Percentiles rank a stretch among this genome's conserved stretches.
Evolutionary conservation across 306 rosid species (phyloP).

Genomic region (Bauhinia variegata): DNA sequence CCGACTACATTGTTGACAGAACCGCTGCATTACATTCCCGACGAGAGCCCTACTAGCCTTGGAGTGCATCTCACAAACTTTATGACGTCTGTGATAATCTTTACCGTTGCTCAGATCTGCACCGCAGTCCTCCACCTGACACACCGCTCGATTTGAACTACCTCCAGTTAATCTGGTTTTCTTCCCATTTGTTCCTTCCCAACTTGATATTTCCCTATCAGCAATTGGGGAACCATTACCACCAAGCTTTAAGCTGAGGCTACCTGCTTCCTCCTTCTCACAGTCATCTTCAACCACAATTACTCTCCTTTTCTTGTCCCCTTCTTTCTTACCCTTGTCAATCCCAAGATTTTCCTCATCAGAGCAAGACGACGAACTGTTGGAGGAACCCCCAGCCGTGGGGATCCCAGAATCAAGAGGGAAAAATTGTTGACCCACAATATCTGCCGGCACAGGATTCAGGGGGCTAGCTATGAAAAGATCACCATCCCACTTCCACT

Average conservation of each 20-base stretch:
- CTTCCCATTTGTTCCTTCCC: constrained; percentile 65
- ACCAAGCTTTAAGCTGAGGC: constrained; percentile 67
- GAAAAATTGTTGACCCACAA: constrained; percentile 58
- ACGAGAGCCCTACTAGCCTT: constrained; percentile 84
- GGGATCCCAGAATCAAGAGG: constrained; percentile 59
- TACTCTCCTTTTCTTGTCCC: constrained; percentile 74
- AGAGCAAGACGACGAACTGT: constrained; percentile 77
- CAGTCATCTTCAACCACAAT: constrained; percentile 57
- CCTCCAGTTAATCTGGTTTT: constrained; percentile 69
- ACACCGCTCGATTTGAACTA: constrained; percentile 62
- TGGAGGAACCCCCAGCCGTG: constrained; percentile 60
- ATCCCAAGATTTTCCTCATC: constrained; percentile 61
- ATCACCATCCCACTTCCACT: constrained; percentile 93
- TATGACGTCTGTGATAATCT: constrained; percentile 87
- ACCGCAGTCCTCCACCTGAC: constrained; percentile 93
- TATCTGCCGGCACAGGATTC: constrained; percentile 54
- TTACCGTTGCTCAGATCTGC: constrained; percentile 82
- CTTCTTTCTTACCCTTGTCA: constrained; percentile 62
- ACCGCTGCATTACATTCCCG: constrained; percentile 78
- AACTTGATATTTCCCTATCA: constrained; percentile 60
- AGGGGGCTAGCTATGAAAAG: no score
- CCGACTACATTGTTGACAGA: constrained; percentile 99
- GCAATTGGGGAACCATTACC: constrained; percentile 51
- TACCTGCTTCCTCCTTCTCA: constrained; percentile 55
- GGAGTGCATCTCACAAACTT: constrained; percentile 90